Conservation (phyloP, 169 alveolate genomes). For the Plasmodium inui region DNA sequence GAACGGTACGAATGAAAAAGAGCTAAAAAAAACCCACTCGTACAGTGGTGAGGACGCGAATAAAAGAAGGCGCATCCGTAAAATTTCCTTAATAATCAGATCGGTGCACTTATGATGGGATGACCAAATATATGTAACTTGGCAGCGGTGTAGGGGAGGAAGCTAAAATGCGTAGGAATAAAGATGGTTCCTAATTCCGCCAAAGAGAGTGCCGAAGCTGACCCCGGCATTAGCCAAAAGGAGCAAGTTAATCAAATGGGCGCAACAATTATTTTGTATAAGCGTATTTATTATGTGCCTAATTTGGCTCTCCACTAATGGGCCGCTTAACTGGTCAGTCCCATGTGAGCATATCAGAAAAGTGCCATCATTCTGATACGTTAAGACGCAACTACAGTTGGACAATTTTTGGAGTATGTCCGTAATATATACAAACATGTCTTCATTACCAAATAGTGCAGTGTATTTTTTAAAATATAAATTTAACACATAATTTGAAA, state of each 20-base stretch:
- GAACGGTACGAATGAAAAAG: background rate
- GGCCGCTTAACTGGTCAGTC: background rate
- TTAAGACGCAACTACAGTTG: background rate
- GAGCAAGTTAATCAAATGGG: slow-evolving; percentile 26
- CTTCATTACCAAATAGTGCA: background rate
- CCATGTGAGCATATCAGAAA: background rate
- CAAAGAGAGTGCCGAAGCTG: slow-evolving; percentile 12
- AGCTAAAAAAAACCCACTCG: too few species aligned
- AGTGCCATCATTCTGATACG: slow-evolving; percentile 12
- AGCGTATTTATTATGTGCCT: background rate
- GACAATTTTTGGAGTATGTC: background rate
- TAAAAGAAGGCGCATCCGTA: background rate
- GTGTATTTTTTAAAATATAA: slow-evolving; percentile 25
- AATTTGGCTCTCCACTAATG: background rate
- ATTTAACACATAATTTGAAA: slow-evolving; percentile 36
- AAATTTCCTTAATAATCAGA: background rate
- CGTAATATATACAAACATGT: slow-evolving; percentile 1
- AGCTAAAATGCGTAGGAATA: slow-evolving; percentile 21
- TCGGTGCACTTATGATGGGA: background rate
- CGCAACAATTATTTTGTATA: background rate
- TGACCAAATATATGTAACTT: background rate
- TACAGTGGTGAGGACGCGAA: too few species aligned
- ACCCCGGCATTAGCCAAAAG: slow-evolving; percentile 6
- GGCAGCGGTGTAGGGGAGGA: background rate
- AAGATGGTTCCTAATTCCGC: slow-evolving; percentile 17